Base-by-base conservation (phyloP, 352 stramenopile genomes). In the Phytophthora quininea region DNA sequence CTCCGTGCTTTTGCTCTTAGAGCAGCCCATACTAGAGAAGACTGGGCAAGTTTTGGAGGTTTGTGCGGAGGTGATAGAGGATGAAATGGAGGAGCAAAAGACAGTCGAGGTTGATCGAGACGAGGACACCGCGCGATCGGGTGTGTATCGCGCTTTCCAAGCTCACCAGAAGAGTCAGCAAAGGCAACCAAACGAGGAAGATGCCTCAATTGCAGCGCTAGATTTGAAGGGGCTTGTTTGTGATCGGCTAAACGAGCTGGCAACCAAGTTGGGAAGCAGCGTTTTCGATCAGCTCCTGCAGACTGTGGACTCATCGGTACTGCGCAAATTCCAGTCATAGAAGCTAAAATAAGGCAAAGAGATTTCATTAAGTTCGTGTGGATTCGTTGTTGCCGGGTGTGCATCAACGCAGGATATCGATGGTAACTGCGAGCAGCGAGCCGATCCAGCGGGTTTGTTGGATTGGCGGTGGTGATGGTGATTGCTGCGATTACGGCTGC, bases 1-100 rank as follows among this genome's bases (percentile, higher is more conserved):
- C 38, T 69, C 74, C 1, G 64, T 78, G 2, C 61, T 92, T 4
- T 68, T 78, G 35, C 37, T 87, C 31, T 52, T 77, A 32, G 70
- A 71, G 37, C 62, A 83, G 40, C 50, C 67, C 7, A 56, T 89
- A 3, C 46, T 94, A 35, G 82, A 88, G 46, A 86, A 73, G 31
- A 74, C 85, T 7, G 88, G 86, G 0, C 81, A 90, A 57, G 71
- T 96, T 19, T 55, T 96, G 32, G 88, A 93, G 52, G 72, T 85
- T 8, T 79, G 67, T 56, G 74, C 76, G 1, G 78, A 94, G 14
- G 83, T 93, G n/a, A 72, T 94, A 32, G 83, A 92, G 15, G 79
- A 89, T 19, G 84, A 93, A 52, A 62, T 65, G n/a, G 70, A 84
- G 15, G 72, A 82, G 27, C 49, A 67, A 15, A 58, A 70, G 29